Base-by-base conservation (phyloP, 768 basidiomycete genomes). In the Podaxis sp. region DNA sequence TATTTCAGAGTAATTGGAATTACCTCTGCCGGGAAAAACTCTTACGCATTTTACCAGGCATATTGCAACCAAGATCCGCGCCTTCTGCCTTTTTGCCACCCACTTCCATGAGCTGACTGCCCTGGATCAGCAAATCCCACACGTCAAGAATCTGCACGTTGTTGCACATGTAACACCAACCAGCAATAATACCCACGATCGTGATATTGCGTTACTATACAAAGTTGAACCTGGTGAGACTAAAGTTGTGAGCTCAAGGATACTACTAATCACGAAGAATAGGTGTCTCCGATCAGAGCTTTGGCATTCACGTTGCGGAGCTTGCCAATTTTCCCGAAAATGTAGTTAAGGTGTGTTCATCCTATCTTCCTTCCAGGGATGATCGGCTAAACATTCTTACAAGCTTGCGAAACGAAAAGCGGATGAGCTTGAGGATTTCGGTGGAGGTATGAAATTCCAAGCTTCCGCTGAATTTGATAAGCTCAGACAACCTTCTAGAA, bases 51-150 rank as follows among this genome's bases (percentile, higher is more conserved):
- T 67, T 27, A 53, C 6, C 43, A 98, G 96, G 72, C 89, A 97
- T 69, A 96, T 99, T 63, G 96, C 95, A 1, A 92, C 91, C 3
- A 80, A 92, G 64, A 96, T 98, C 38, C 89, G 90, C 66, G 92
- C 93, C 2, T 97, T 97, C 75, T 96, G 95, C 71, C 80, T 98
- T 6, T 99, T 99, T 70, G 96, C 97, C 0, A 97, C 97, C 0
- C 96, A 98, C 72, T 99, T 98, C 76, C 96, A 98, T 74, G 97
- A 99, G 72, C 81, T 99, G 38, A 98, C 97, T 0, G 88, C 91
- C 0, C 82, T 99, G 22, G 90, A 95, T 65, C 90, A 96, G 74
- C 85, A 95, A 71, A 79, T 95, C 22, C 64, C 82, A 0, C 90
- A 95, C 65, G 94, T 99, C 58, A 93, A 93, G 74, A 99, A 98